Conservation (phyloP, 495 filamentous ascomycete genomes). For the Penicillium turbatum region DNA sequence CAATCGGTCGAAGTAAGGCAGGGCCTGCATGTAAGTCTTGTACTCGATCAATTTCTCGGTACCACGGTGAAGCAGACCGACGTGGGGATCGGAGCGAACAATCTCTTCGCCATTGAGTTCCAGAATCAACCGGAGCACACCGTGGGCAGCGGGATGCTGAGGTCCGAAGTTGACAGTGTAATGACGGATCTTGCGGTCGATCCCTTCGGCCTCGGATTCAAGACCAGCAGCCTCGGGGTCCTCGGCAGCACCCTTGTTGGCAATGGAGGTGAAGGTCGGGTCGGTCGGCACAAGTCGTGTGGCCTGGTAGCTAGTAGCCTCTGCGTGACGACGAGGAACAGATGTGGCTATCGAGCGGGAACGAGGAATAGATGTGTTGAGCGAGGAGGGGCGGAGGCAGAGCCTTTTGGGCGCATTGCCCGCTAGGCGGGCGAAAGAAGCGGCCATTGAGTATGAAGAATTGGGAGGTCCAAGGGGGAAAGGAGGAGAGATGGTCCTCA, state of each 20-base stretch:
- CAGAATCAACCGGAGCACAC: conserved; percentile 94
- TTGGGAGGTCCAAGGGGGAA: conserved; percentile 24
- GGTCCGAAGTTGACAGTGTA: conserved; percentile 99
- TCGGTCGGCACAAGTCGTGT: conserved; percentile 59
- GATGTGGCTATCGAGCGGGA: conserved; percentile 67
- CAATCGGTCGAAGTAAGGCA: conserved; percentile 98
- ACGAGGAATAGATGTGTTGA: conserved; percentile 38
- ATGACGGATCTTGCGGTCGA: conserved; percentile 86
- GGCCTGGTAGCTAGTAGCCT: conserved; percentile 51
- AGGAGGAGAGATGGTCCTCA: conserved; percentile 35
- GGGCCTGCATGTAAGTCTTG: conserved; percentile 95
- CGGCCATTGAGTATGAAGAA: conserved; percentile 55
- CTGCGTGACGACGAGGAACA: conserved; percentile 57
- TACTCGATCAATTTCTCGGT: conserved; percentile 99
- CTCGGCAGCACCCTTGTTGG: conserved; percentile 44
- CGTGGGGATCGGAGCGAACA: conserved; percentile 91
- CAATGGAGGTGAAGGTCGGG: conserved; percentile 49
- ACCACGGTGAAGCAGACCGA: conserved; percentile 91
- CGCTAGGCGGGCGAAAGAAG: conserved; percentile 59
- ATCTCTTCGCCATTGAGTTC: conserved; percentile 99
- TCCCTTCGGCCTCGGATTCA: conserved; percentile 50
- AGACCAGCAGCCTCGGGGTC: conserved; percentile 41
- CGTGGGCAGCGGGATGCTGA: conserved; percentile 98
- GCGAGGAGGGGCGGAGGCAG: conserved; percentile 49
- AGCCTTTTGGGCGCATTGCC: conserved; percentile 62